Evolutionary conservation across 2,329 filamentous ascomycete species (phyloP), one percentile per base, ranked within the genome.

Genomic region (Fusarium pininemorale): DNA sequence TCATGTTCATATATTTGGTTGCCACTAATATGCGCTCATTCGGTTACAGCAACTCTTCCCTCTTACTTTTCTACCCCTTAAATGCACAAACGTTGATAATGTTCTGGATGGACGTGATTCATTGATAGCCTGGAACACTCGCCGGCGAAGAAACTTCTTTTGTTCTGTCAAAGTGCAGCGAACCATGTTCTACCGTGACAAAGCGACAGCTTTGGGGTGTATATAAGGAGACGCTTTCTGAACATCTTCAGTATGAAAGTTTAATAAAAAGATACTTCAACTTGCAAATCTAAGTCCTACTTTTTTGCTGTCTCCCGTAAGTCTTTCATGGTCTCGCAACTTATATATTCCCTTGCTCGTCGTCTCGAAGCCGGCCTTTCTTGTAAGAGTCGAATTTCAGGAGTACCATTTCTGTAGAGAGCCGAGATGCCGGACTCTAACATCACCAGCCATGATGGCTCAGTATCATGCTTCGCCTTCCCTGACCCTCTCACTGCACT

Each of bases 81-180:
- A 18, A 55, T 53, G 13, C 18, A 15, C 24, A 18, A 18, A 13
- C 3, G 59, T 84, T 30, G 80, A 80, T 32, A 81, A 83, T 47
- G 70, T 84, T 32, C 60, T 84, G 44, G 69, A 80, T 35, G 26
- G 77, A 74, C 22, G 73, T 82, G 50, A 54, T n/a, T 39, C 35
- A n/a, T 38, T 26, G 35, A 28, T 54, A 26, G 10, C 28, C 51
- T 54, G 24, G 13, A 64, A 22, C 24, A 38, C 20, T n/a, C 10
- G 15, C 14, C 20, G 15, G 41, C 39, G 2, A 18, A 47, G 18
- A 14, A 47, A 30, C 47, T n/a, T 32, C 16, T 37, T 53, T 53
- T 53, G n/a, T 53, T 26, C 13, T 53, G 30, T 22, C 10, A 20
- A 44, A 16, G 26, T 35, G 39, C 32, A 37, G 20, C 22, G 18